Base-by-base conservation (phyloP, 768 basidiomycete genomes). In the Paxillus involutus region DNA sequence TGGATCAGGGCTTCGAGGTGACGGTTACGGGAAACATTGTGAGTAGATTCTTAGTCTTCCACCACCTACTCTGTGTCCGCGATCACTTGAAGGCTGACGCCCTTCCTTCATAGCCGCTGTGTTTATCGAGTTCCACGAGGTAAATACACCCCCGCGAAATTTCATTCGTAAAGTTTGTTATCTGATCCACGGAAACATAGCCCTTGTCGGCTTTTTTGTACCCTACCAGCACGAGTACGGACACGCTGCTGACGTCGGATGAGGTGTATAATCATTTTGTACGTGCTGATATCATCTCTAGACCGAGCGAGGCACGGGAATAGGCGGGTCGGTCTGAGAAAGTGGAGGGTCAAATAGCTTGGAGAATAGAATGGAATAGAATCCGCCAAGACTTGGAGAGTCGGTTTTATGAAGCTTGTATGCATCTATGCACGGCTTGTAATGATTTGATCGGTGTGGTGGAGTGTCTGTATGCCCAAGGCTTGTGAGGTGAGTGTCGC, bases 201-300 rank as follows among this genome's bases (percentile, higher is more conserved):
- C 85, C 85, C 7, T 74, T 89, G 48, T 78, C 84, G 2, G 83
- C 85, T 13, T 90, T 86, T 71, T 65, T 88, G 53, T 78, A 86
- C 63, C 80, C 82, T 0, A 81, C 80, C 44, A 73, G 79, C 46
- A 64, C 61, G 14, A 75, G 74, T 26, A 81, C 84, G 51, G 86
- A 89, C 64, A 86, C 84, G 3, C 72, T 90, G 39, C 69, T 90
- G 52, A 83, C 85, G 19, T 81, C 82, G 19, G 84, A 83, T 50
- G 86, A 89, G 71, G 62, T 90, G 39, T 90, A 89, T 71, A 81
- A 88, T 71, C 86, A 88, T 61, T 88, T 81, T 57, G 83, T 86
- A 44, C 77, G 81, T 39, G 75, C 75, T 51, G 81, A 84, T 66
- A 79, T 88, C 24, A 60, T 71, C 12, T 17, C 49, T n/a, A 43